These are phyloP conservation scores for Rhodotorula toruloides DNA, from an alignment of 768 basidiomycete genomes.

Conservation along the genomic window DNA sequence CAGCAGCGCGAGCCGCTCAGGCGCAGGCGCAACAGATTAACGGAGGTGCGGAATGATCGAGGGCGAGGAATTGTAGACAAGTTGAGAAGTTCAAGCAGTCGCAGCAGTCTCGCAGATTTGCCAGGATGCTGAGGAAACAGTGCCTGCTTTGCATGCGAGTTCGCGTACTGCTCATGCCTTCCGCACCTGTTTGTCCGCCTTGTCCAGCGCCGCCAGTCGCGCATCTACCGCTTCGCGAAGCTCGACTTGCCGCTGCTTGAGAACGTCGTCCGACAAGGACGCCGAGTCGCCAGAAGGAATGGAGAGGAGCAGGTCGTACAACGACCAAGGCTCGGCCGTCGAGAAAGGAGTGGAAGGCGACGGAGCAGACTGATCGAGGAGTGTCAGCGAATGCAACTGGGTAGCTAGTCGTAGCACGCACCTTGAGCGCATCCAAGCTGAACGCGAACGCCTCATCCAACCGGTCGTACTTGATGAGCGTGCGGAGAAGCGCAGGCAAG, in stretches of 20 bases:
- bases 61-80: background rate
- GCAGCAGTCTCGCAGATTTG: too few species aligned
- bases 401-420: conserved; percentile 48
- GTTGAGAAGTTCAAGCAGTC: too few species aligned
- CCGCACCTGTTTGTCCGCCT: conserved; percentile 2
- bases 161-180: conserved; percentile 60
- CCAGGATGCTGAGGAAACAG: too few species aligned
- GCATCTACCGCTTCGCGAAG: conserved; percentile 11
- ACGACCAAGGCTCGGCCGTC: conserved; percentile 74
- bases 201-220: conserved; percentile 7
- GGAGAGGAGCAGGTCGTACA: conserved; percentile 73
- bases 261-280: conserved; percentile 17
- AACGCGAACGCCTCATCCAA: conserved; percentile 63
- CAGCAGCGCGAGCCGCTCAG: background rate
- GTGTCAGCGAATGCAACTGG: too few species aligned
- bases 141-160: conserved; percentile 72
- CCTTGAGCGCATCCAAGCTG: conserved; percentile 50
- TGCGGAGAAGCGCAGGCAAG: conserved; percentile 75
- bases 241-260: conserved; percentile 21
- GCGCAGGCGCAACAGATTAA: background rate
- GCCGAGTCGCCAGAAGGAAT: conserved; percentile 15
- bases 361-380: conserved; percentile 49
- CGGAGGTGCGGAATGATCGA: background rate
- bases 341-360: conserved; percentile 54
- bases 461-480: conserved; percentile 70